Evolutionary conservation across 768 basidiomycete species (phyloP), one percentile per base, ranked within the genome.

Genomic region (Trichaptum fuscoviolaceum): DNA sequence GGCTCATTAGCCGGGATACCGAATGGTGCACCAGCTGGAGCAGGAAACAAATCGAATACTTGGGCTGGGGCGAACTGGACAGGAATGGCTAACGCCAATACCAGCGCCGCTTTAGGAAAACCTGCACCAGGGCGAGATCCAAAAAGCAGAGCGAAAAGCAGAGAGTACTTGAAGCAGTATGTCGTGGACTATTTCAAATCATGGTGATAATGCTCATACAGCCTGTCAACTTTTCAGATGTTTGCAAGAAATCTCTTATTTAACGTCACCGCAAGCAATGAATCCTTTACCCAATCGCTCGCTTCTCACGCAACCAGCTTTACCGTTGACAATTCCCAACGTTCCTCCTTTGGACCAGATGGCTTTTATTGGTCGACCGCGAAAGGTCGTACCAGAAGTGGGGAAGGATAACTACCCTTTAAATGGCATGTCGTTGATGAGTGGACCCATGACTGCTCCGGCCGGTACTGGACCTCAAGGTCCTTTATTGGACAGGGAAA

Each of bases 131-230:
- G 90, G 35, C 87, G 94, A 66, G 96, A 98, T 78, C 95, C 95
- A n/a, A 96, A 97, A 78, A 92, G 93, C 72, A 85, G 96, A 72
- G 95, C 96, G 58, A 85, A 94, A 66, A 96, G 94, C 79, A 83
- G 96, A 65, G 97, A 99, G 69, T 99, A 98, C 76, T 84, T 99
- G 71, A 99, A 99, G 78, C 96, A 99, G 89, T 95, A 72, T 73
- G 90, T 83, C 9, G 24, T 64, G 64, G 36, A 34, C n/a, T 18
- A 58, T 23, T 62, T 57, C 61, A 65, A 63, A 34, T 25, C 34
- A 34, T 62, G 57, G 42, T 57, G 64, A 35, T 67, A 34, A 57
- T 69, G 10, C 57, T 17, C 63, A 64, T 61, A 64, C 63, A 63
- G 27, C 57, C 24, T 57, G 62, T 63, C 17, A 30, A 30, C 24